phyloP scores from a whole-genome alignment of 2,329 filamentous ascomycete species.

The Xylogone sp. region DNA sequence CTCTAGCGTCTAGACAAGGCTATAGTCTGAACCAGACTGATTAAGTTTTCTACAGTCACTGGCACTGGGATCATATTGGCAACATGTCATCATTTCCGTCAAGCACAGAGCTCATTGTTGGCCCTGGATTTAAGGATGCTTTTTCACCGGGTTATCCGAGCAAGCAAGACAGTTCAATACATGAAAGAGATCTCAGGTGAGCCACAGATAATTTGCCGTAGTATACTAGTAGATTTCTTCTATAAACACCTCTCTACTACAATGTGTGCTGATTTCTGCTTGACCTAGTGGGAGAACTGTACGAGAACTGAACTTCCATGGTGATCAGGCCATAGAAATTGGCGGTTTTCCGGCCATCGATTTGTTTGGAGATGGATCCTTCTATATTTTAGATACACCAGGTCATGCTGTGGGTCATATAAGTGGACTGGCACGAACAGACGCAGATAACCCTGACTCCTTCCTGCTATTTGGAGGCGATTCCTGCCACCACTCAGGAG shows the following conservation, averaged over 20 bases:
- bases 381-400: constrained; percentile 50
- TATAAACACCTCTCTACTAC: neutral
- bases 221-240: neutral
- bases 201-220: neutral
- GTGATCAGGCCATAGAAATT: constrained; percentile 23
- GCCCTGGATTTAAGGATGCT: constrained; percentile 36
- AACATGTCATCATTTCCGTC: constrained; percentile 36
- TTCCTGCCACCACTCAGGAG: constrained; percentile 39
- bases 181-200: constrained; percentile 30
- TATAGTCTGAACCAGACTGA: constrained; percentile 25
- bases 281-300: neutral
- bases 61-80: constrained; percentile 34
- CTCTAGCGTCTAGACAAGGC: constrained; percentile 32
- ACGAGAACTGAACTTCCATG: neutral
- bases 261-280: neutral
- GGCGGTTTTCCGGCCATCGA: constrained; percentile 44
- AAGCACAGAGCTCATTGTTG: constrained; percentile 36
- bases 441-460: constrained; percentile 23
- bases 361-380: constrained; percentile 51
- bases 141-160: constrained; percentile 39
- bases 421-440: constrained; percentile 42
- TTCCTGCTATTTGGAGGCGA: constrained; percentile 52
- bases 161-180: constrained; percentile 34
- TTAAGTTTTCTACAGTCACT: constrained; percentile 22
- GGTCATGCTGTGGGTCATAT: constrained; percentile 49